Percentiles rank a stretch among this genome's conserved stretches.
Evolutionary conservation across 371 early-diverging fungal species (phyloP).

Genomic region (Mortierella sp.): DNA sequence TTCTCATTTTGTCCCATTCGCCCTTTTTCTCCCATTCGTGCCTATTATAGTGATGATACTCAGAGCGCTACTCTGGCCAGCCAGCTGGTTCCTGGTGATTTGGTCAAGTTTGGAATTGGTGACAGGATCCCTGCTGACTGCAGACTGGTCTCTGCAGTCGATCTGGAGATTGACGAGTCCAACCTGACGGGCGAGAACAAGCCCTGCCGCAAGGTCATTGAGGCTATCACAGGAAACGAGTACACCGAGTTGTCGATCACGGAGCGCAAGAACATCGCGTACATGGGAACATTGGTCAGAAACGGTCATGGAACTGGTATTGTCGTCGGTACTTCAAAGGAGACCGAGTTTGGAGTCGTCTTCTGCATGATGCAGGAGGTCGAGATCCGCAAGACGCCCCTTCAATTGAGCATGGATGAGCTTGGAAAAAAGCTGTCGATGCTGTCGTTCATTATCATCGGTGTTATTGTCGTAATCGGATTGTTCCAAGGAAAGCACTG

Average conservation of each 20-base stretch:
- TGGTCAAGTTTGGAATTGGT: constrained; percentile 85
- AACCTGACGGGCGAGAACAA: constrained; percentile 92
- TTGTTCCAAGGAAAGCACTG: constrained; percentile 88
- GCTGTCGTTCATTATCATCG: constrained; percentile 90
- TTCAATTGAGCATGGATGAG: constrained; percentile 90
- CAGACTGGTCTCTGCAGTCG: constrained; percentile 79
- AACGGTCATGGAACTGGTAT: constrained; percentile 87
- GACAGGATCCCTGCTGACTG: constrained; percentile 93
- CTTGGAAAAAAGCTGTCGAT: constrained; percentile 89
- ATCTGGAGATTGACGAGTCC: constrained; percentile 89
- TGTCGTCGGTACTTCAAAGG: constrained; percentile 87
- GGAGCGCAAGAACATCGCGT: constrained; percentile 87
- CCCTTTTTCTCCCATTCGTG: not conserved
- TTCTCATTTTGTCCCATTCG: constrained; percentile 9
- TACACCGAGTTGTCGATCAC: constrained; percentile 74
- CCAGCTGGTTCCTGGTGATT: constrained; percentile 89
- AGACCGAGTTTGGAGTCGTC: constrained; percentile 91
- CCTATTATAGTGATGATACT: constrained; percentile 69
- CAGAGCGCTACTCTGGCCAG: constrained; percentile 71
- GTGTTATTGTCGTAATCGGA: constrained; percentile 91
- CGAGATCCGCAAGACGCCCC: constrained; percentile 85
- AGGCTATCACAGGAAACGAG: constrained; percentile 64
- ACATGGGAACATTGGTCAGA: constrained; percentile 91
- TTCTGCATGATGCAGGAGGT: constrained; percentile 90
- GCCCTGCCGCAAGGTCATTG: constrained; percentile 77